Conservation (phyloP, 352 stramenopile species). For the Phytophthora idaei region DNA sequence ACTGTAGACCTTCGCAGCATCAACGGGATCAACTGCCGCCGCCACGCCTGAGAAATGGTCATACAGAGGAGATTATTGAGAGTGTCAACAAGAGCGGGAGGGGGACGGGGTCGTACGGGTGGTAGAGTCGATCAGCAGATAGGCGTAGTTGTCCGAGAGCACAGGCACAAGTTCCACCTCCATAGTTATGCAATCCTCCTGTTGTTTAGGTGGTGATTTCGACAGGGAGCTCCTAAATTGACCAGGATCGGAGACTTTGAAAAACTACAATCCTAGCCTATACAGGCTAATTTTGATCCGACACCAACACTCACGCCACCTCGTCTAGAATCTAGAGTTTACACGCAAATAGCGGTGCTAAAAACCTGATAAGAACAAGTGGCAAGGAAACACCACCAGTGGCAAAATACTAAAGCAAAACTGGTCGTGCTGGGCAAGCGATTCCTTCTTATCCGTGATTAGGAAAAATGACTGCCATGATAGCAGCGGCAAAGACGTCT, state of each 20-base stretch:
- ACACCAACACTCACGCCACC: no score
- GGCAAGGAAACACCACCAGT: background rate
- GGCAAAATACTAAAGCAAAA: slow-evolving; percentile 7
- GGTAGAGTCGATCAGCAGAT: slow-evolving; percentile 78
- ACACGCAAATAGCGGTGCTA: background rate
- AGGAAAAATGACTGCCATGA: slow-evolving; percentile 33
- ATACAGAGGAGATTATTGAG: background rate
- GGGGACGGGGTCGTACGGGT: slow-evolving; percentile 37
- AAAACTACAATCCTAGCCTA: slow-evolving; percentile 9
- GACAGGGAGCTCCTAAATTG: background rate
- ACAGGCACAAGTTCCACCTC: slow-evolving; percentile 84
- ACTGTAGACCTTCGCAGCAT: slow-evolving; percentile 78
- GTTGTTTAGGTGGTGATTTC: background rate
- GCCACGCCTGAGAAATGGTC: slow-evolving; percentile 43
- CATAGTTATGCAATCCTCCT: slow-evolving; percentile 7
- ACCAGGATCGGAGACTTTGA: background rate
- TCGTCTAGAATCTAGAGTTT: no score
- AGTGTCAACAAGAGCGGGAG: background rate
- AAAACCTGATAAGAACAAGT: background rate
- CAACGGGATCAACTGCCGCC: slow-evolving; percentile 88
- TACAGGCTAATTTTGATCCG: no score
- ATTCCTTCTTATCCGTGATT: slow-evolving; percentile 49
- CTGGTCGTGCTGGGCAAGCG: slow-evolving; percentile 35
- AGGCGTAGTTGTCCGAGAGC: slow-evolving; percentile 93
- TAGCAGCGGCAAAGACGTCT: background rate